Evolutionary conservation across 306 rosid species (phyloP).

Genomic region (Castanea sativa): DNA sequence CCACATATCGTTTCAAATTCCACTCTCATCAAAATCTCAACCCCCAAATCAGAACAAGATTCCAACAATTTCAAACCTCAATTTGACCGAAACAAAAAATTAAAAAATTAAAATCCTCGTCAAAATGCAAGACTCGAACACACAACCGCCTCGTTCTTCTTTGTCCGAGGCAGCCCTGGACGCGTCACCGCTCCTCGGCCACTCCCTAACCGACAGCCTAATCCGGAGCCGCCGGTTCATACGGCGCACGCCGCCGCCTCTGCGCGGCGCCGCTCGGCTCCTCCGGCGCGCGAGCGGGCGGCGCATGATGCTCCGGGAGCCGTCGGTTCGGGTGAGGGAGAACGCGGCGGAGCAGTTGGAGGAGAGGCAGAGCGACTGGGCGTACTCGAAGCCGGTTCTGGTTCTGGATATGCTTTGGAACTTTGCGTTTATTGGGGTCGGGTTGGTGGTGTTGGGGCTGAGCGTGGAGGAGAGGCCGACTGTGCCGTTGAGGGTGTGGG

Average conservation of each 20-base stretch:
- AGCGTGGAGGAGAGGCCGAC: constrained; percentile 58
- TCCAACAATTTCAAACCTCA: no score
- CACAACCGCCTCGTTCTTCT: constrained; percentile 28
- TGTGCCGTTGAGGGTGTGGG: constrained; percentile 79
- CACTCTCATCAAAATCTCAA: neutral
- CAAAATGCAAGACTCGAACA: constrained; percentile 41
- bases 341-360: constrained; percentile 83
- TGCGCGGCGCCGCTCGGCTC: constrained; percentile 50
- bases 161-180: constrained; percentile 39
- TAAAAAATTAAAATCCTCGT: neutral
- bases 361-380: constrained; percentile 78
- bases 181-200: constrained; percentile 51
- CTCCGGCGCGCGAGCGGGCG: constrained; percentile 67
- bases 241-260: constrained; percentile 43
- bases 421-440: constrained; percentile 45
- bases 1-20: neutral
- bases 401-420: constrained; percentile 70
- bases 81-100: no score
- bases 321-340: constrained; percentile 71
- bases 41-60: no score
- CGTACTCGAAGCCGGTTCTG: constrained; percentile 63
- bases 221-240: constrained; percentile 51
- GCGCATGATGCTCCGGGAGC: constrained; percentile 75
- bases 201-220: constrained; percentile 34
- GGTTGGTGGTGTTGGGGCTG: constrained; percentile 41